These are phyloP conservation scores for Lecanicillium sp. DNA, from an alignment of 2,329 filamentous ascomycete genomes.

Conservation along the genomic window DNA sequence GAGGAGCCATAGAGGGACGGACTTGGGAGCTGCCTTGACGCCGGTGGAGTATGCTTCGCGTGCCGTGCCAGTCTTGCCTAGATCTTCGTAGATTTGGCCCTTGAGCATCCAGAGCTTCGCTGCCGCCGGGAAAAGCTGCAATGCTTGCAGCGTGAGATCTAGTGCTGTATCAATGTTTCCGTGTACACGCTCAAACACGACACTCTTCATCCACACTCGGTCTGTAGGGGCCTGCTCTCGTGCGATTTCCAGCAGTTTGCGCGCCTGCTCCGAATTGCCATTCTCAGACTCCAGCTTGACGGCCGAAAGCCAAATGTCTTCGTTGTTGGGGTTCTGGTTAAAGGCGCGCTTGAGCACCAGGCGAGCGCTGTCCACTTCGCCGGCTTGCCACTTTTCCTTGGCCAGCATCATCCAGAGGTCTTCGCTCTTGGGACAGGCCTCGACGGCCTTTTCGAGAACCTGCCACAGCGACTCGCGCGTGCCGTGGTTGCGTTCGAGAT, in stretches of 20 bases:
- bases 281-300: constrained; percentile 95
- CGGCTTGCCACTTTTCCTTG: constrained; percentile 86
- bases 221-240: constrained; percentile 87
- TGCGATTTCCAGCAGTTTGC: constrained; percentile 72
- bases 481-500: constrained; percentile 85
- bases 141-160: constrained; percentile 76
- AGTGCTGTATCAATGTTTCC: constrained; percentile 73
- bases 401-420: constrained; percentile 94
- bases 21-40: constrained; percentile 76
- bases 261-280: constrained; percentile 70
- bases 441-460: constrained; percentile 85
- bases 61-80: constrained; percentile 72
- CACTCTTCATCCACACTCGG: constrained; percentile 94
- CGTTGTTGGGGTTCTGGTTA: constrained; percentile 90
- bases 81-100: constrained; percentile 88
- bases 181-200: constrained; percentile 82
- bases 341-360: constrained; percentile 83
- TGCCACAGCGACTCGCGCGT: constrained; percentile 74
- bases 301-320: constrained; percentile 94
- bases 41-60: constrained; percentile 84
- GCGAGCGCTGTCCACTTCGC: constrained; percentile 79
- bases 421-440: constrained; percentile 85
- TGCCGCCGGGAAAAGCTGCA: constrained; percentile 77
- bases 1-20: constrained; percentile 82
- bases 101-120: constrained; percentile 98